These are phyloP conservation scores for Plasmodium berghei DNA, from an alignment of 169 alveolate genomes.

Conservation along the genomic window DNA sequence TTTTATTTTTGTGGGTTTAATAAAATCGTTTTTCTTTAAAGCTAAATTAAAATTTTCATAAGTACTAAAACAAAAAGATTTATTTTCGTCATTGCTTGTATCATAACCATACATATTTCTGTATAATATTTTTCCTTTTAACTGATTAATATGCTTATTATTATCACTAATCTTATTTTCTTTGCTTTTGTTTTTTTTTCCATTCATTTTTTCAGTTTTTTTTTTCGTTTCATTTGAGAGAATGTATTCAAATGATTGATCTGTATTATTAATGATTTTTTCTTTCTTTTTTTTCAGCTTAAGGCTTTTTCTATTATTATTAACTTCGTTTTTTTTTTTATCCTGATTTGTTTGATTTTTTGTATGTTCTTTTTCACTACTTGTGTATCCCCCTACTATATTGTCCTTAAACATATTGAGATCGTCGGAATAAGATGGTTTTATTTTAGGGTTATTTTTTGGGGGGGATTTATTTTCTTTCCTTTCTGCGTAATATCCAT, in stretches of 20 bases:
- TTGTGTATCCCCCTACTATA: slow-evolving; percentile 64
- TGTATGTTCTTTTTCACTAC: slow-evolving; percentile 43
- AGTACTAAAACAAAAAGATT: background rate
- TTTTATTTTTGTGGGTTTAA: slow-evolving; percentile 28
- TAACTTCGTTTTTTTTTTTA: background rate
- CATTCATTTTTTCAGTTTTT: slow-evolving; percentile 1
- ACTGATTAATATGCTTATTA: background rate
- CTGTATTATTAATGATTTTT: slow-evolving; percentile 11
- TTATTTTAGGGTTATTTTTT: slow-evolving; percentile 28
- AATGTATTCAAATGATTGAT: slow-evolving; percentile 50
- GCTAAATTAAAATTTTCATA: slow-evolving; percentile 16
- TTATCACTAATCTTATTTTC: background rate
- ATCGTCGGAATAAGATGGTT: slow-evolving; percentile 17
- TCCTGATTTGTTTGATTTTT: slow-evolving; percentile 4
- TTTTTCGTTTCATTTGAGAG: slow-evolving; percentile 49
- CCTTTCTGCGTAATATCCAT: slow-evolving; percentile 20
- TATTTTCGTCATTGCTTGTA: slow-evolving; percentile 14
- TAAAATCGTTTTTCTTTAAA: background rate
- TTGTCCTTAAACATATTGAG: slow-evolving; percentile 17
- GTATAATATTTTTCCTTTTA: slow-evolving; percentile 14
- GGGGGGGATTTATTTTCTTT: slow-evolving; percentile 7
- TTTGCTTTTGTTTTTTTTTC: background rate
- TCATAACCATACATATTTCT: slow-evolving; percentile 16
- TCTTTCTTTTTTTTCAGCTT: background rate
- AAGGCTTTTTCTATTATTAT: background rate